Conservation (phyloP, 768 basidiomycete genomes). For the Leucocoprinus leucothites region DNA sequence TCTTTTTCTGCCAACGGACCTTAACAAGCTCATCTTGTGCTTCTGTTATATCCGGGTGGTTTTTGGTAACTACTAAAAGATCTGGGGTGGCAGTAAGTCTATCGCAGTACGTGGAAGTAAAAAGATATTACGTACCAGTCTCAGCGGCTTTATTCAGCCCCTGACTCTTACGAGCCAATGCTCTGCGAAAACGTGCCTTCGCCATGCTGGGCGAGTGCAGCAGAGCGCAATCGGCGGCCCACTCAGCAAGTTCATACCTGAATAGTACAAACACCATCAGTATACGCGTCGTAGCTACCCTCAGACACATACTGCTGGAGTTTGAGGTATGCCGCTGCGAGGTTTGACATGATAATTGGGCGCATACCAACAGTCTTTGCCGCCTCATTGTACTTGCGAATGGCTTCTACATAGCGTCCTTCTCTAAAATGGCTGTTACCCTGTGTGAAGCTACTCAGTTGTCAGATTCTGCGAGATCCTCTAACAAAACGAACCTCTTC, state of each 20-base stretch:
- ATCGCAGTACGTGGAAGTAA: neutral
- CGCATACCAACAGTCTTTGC: conserved; percentile 26
- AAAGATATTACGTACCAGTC: conserved; percentile 19
- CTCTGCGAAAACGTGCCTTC: conserved; percentile 38
- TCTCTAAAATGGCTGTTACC: conserved; percentile 30
- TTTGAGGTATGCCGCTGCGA: conserved; percentile 33
- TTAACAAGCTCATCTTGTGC: conserved; percentile 25
- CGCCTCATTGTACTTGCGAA: conserved; percentile 23
- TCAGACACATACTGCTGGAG: conserved; percentile 24
- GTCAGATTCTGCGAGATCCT: no score
- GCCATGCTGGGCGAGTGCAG: conserved; percentile 28
- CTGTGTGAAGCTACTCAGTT: no score
- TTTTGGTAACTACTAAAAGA: conserved; percentile 31
- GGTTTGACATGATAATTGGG: conserved; percentile 32
- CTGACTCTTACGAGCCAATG: conserved; percentile 30
- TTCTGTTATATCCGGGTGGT: conserved; percentile 25
- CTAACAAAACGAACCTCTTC: conserved; percentile 18
- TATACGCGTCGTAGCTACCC: no score
- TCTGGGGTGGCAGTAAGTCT: conserved; percentile 18
- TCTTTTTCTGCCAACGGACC: conserved; percentile 18
- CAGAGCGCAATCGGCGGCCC: conserved; percentile 31
- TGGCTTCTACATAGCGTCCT: conserved; percentile 29
- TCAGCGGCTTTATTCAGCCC: conserved; percentile 23
- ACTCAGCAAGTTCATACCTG: conserved; percentile 33
- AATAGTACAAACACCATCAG: neutral